Evolutionary conservation across 2,329 filamentous ascomycete genomes (phyloP), one percentile per base, ranked within the genome.

Genomic region (Elsinoe perseae): DNA sequence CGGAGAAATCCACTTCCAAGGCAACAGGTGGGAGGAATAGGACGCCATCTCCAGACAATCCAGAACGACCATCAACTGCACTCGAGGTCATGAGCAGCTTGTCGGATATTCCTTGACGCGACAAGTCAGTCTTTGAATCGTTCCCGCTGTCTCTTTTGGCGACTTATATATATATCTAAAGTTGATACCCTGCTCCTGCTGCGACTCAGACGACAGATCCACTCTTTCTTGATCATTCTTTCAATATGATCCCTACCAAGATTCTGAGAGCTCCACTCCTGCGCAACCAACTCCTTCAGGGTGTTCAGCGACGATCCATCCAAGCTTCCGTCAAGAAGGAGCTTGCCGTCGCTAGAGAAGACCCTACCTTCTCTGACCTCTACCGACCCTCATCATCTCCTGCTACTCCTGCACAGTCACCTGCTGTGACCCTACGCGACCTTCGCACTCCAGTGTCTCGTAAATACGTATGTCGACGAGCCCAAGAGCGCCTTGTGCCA

Each of bases 241-340:
- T 23, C 48, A 52, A 38, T 14, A 52, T 52, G 48, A 28, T 52
- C 25, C 48, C 48, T 25, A 36, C 48, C 7, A 52, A 38, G 32
- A 34, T 52, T 30, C 48, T 52, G 14, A n/a, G 48, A 25, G 48
- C 48, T 28, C 48, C 48, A 36, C 48, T 32, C 25, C 20, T 52
- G 10, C 48, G 48, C 30, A 52, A 52, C 18, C 48, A 52, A 25
- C 9, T 52, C n/a, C 48, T 28, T 14, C 48, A 52, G 30, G 30
- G 16, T 20, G 16, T 34, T 5, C 53, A 46, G 8, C 21, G 30
- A 21, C 38, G 53, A 34, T 36, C 28, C 36, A 56, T 56, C 40
- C 53, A 56, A 48, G 42, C 53, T 34, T 56, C 53, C n/a, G 40
- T 44, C 36, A 44, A 48, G 42, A 56, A 48, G 42, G 38, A 42